These are phyloP conservation scores for Amylocystis lapponica DNA, from an alignment of 768 basidiomycete genomes.

Conservation along the genomic window DNA sequence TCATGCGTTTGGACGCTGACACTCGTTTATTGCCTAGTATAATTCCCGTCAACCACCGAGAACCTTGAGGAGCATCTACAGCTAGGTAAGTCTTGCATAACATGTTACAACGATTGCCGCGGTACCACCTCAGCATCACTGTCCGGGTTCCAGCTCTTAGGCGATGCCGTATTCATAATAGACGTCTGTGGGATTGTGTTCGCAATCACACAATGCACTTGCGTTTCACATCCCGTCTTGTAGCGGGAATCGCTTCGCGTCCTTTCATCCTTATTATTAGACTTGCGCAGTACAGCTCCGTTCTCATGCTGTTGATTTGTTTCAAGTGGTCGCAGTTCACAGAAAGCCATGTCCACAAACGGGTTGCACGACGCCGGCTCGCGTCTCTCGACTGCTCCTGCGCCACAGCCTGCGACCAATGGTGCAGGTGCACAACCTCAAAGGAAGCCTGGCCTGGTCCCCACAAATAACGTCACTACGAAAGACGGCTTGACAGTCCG, in stretches of 20 bases:
- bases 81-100: background rate
- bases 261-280: background rate
- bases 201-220: too few species aligned
- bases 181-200: background rate
- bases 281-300: too few species aligned
- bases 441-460: constrained; percentile 43
- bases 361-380: constrained; percentile 6
- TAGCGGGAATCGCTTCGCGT: background rate
- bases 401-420: constrained; percentile 8
- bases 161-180: background rate
- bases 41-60: background rate
- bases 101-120: background rate
- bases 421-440: constrained; percentile 8
- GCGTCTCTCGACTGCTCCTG: constrained; percentile 2
- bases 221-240: background rate
- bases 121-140: background rate
- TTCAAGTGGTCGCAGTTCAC: background rate
- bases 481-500: constrained; percentile 70
- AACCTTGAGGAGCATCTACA: background rate
- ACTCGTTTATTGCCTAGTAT: background rate
- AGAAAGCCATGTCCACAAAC: constrained; percentile 9
- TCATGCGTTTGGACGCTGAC: background rate
- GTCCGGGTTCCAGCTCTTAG: background rate
- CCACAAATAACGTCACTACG: constrained; percentile 81
- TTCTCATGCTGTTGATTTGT: background rate